Percentiles rank a stretch among this genome's conserved stretches.
These are phyloP conservation scores for Angomonas ambiguus DNA, from an alignment of 208 protist genomes.

Conservation along the genomic window DNA sequence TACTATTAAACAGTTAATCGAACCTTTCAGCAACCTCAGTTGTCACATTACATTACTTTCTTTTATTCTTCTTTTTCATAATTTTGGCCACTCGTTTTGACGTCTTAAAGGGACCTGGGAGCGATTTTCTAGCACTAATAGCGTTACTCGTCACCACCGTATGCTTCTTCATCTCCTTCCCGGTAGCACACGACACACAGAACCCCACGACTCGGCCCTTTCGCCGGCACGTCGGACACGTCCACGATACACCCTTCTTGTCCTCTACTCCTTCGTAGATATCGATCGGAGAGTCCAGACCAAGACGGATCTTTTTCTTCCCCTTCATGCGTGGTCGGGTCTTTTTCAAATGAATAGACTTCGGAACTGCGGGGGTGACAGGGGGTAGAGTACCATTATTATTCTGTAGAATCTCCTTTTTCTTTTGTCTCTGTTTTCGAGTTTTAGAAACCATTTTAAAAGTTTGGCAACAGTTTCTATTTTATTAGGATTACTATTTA, in stretches of 20 bases:
- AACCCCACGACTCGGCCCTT: conserved; percentile 80
- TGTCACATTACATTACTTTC: neutral
- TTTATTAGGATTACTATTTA: too few species aligned
- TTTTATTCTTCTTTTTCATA: conserved; percentile 31
- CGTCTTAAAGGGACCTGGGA: neutral
- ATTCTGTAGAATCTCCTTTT: conserved; percentile 50
- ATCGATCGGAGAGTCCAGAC: conserved; percentile 73
- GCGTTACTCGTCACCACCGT: conserved; percentile 26
- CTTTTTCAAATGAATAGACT: conserved; percentile 86
- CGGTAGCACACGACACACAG: conserved; percentile 76
- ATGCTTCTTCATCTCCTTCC: conserved; percentile 60
- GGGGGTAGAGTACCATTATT: conserved; percentile 64
- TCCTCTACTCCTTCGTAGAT: conserved; percentile 87
- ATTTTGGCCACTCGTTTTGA: conserved; percentile 23
- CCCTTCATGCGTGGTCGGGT: conserved; percentile 86
- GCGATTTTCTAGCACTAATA: neutral
- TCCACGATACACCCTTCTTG: conserved; percentile 77
- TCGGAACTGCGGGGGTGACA: conserved; percentile 56
- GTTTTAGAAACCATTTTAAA: conserved; percentile 87
- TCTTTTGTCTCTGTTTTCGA: conserved; percentile 77
- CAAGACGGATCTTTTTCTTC: conserved; percentile 88
- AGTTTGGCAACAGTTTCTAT: too few species aligned
- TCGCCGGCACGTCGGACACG: conserved; percentile 60
- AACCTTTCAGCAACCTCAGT: neutral
- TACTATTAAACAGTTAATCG: neutral